Conservation (phyloP, 2,329 filamentous ascomycete genomes). For the Parasarocladium wereldwijsianum region DNA sequence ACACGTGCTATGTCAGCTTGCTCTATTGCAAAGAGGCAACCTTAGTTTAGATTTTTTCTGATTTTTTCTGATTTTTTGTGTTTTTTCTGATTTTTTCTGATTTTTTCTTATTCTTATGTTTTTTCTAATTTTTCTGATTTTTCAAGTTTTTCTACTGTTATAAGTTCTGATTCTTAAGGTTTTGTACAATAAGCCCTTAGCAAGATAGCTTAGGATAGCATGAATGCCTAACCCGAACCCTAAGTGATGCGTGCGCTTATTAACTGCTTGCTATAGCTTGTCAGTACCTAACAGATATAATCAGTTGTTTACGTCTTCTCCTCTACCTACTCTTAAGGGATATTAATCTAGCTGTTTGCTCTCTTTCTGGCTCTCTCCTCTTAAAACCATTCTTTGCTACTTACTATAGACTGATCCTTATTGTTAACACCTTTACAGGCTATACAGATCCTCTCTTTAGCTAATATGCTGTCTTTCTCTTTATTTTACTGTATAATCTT, state of each 20-base stretch:
- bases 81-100: not conserved
- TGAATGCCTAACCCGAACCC: too few species aligned
- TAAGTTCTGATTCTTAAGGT: too few species aligned
- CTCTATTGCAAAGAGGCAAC: not conserved
- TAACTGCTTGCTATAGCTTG: not conserved
- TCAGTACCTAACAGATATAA: not conserved
- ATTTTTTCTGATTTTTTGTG: not conserved
- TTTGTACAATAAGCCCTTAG: too few species aligned
- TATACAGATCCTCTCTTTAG: not conserved
- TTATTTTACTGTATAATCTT: not conserved
- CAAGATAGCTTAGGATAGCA: too few species aligned
- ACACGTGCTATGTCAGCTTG: not conserved
- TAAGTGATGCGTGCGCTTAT: slow-evolving; percentile 1
- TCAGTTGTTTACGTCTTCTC: not conserved
- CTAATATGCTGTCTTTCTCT: not conserved
- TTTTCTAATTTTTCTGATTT: not conserved
- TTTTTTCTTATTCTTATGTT: not conserved
- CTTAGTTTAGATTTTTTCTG: not conserved
- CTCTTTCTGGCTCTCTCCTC: not conserved
- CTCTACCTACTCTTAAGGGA: not conserved
- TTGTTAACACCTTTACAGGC: not conserved
- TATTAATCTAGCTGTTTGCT: not conserved
- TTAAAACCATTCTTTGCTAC: not conserved
- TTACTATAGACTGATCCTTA: not conserved
- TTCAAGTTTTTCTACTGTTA: not conserved